Conservation (phyloP, 805 yeast genomes). For the Candida verbasci region DNA sequence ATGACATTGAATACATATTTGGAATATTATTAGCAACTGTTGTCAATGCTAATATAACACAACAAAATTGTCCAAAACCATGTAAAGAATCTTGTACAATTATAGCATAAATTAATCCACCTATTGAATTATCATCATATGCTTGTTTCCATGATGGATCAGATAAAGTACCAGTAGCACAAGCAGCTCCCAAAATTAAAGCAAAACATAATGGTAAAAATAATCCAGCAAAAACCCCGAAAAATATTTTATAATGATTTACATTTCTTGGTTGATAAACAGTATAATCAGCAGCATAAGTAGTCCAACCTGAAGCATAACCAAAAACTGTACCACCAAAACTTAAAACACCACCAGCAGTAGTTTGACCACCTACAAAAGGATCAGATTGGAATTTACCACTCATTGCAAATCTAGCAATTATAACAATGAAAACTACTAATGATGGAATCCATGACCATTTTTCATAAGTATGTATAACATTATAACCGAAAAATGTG, state of each 20-base stretch:
- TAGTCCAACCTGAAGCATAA: slow-evolving; percentile 92
- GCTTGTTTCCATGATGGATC: slow-evolving; percentile 26
- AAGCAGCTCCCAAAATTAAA: slow-evolving; percentile 82
- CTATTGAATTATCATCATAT: slow-evolving; percentile 25
- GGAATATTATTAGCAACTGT: slow-evolving; percentile 91
- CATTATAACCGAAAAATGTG: slow-evolving; percentile 79
- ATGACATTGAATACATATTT: slow-evolving; percentile 86
- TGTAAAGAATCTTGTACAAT: slow-evolving; percentile 76
- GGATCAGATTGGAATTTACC: slow-evolving; percentile 57
- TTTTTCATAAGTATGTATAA: slow-evolving; percentile 78
- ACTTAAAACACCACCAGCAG: slow-evolving; percentile 73
- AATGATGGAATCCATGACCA: slow-evolving; percentile 86
- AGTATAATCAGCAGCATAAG: slow-evolving; percentile 89
- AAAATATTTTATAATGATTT: slow-evolving; percentile 55
- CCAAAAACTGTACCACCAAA: slow-evolving; percentile 84
- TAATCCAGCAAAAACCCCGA: slow-evolving; percentile 61
- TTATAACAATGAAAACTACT: slow-evolving; percentile 68
- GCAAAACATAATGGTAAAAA: slow-evolving; percentile 66
- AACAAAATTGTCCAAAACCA: slow-evolving; percentile 86
- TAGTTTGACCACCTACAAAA: slow-evolving; percentile 49
- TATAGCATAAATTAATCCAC: slow-evolving; percentile 80
- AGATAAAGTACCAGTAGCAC: slow-evolving; percentile 61
- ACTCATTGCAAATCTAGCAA: slow-evolving; percentile 68
- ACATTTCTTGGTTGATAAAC: slow-evolving; percentile 74
- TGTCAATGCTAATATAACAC: slow-evolving; percentile 79